Evolutionary conservation across 2,329 filamentous ascomycete genomes (phyloP).

Genomic region (Teratosphaeria pseudoeucalypti): DNA sequence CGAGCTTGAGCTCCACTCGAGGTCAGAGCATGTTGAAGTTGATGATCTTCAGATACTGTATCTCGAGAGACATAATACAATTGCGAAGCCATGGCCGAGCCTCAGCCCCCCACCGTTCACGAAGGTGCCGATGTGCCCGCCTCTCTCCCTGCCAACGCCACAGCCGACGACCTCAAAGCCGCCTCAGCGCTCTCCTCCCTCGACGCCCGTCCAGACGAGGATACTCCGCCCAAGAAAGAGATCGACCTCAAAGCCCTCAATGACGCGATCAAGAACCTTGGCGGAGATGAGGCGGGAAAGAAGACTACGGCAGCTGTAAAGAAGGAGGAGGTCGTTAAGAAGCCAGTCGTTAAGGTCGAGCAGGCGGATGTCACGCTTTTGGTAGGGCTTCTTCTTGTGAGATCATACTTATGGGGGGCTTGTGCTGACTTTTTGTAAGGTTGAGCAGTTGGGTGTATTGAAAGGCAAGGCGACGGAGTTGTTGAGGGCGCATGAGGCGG

Average conservation of each 20-base stretch:
- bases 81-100: conserved; percentile 45
- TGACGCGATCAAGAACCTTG: conserved; percentile 60
- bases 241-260: conserved; percentile 61
- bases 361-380: conserved; percentile 59
- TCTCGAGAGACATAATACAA: no score
- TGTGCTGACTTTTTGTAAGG: conserved; percentile 29
- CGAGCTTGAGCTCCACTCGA: not conserved
- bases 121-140: conserved; percentile 53
- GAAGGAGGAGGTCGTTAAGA: conserved; percentile 27
- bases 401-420: no score
- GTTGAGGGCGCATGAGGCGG: conserved; percentile 60
- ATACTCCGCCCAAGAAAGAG: conserved; percentile 40
- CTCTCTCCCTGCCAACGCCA: conserved; percentile 46
- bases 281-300: conserved; percentile 21
- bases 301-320: conserved; percentile 30
- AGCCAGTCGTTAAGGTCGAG: conserved; percentile 58
- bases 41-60: no score
- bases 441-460: conserved; percentile 60
- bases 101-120: conserved; percentile 47
- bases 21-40: not conserved
- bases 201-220: conserved; percentile 43
- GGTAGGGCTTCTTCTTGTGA: conserved; percentile 33
- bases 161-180: conserved; percentile 60
- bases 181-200: conserved; percentile 63
- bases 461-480: conserved; percentile 66